Conservation (phyloP, 139 green algal genomes). For the Picochlorum costavermella region DNA sequence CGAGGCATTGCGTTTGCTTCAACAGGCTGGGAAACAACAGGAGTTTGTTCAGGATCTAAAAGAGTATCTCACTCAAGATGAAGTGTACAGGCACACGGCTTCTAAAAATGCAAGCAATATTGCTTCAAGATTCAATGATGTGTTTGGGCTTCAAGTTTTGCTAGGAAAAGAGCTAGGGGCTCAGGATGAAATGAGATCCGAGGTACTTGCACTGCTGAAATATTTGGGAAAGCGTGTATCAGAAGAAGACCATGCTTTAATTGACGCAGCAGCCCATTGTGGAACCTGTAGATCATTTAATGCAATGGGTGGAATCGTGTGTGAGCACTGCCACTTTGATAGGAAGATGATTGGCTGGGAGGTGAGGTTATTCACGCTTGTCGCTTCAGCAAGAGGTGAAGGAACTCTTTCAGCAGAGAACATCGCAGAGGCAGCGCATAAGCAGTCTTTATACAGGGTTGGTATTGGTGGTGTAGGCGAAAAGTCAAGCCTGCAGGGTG, state of each 20-base stretch:
- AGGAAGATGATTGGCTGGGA: slow-evolving; percentile 54
- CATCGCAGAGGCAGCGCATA: slow-evolving; percentile 15
- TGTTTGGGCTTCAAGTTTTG: slow-evolving; percentile 49
- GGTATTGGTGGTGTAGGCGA: slow-evolving; percentile 46
- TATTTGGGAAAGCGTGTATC: not conserved
- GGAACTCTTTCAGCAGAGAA: slow-evolving; percentile 49
- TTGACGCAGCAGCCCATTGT: slow-evolving; percentile 35
- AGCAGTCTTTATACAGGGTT: not conserved
- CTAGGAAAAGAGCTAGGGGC: slow-evolving; percentile 37
- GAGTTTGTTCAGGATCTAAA: slow-evolving; percentile 19
- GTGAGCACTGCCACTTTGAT: slow-evolving; percentile 69
- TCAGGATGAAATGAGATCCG: not conserved
- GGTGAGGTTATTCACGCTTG: slow-evolving; percentile 53
- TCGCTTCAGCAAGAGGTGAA: slow-evolving; percentile 14
- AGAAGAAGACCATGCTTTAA: not conserved
- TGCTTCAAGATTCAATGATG: slow-evolving; percentile 36
- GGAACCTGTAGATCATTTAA: slow-evolving; percentile 40
- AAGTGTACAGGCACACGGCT: slow-evolving; percentile 8
- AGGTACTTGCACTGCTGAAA: not conserved
- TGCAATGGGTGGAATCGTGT: slow-evolving; percentile 41
- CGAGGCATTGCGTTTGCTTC: slow-evolving; percentile 12
- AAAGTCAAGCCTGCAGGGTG: not conserved
- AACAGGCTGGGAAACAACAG: not conserved
- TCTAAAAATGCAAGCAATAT: slow-evolving; percentile 45
- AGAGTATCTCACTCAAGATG: slow-evolving; percentile 13